Evolutionary conservation across 2,329 filamentous ascomycete genomes (phyloP).

Genomic region (Scorias spongiosa): DNA sequence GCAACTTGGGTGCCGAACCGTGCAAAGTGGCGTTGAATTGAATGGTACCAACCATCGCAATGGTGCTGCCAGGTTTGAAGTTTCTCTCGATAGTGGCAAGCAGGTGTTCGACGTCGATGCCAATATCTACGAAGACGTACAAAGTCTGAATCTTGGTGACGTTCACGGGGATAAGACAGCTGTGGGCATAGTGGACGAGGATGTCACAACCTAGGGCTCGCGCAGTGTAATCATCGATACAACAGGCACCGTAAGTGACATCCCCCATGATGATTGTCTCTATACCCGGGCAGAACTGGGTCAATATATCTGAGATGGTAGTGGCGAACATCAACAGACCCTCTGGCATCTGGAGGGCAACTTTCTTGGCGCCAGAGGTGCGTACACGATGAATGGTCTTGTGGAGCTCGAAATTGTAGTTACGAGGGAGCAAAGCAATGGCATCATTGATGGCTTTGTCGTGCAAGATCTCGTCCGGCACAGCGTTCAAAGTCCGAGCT

Average conservation of each 20-base stretch:
- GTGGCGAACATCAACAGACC: slow-evolving; percentile 90
- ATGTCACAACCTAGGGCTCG: slow-evolving; percentile 86
- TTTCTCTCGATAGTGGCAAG: slow-evolving; percentile 78
- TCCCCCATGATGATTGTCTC: slow-evolving; percentile 98
- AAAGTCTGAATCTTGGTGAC: slow-evolving; percentile 94
- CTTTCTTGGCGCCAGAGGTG: slow-evolving; percentile 58
- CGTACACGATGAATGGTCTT: slow-evolving; percentile 95
- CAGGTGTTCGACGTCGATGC: slow-evolving; percentile 80
- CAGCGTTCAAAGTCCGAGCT: slow-evolving; percentile 74
- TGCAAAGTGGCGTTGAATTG: slow-evolving; percentile 98
- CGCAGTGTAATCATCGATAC: slow-evolving; percentile 96
- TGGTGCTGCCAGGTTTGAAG: slow-evolving; percentile 67
- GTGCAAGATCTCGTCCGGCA: slow-evolving; percentile 73
- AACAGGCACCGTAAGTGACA: slow-evolving; percentile 96
- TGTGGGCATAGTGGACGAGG: slow-evolving; percentile 92
- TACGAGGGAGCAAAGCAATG: slow-evolving; percentile 73
- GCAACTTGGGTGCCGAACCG: slow-evolving; percentile 60
- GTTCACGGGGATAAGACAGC: slow-evolving; percentile 88
- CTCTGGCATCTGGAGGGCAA: slow-evolving; percentile 95
- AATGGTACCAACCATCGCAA: slow-evolving; percentile 91
- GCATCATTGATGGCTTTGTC: slow-evolving; percentile 76
- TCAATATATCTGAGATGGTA: slow-evolving; percentile 91
- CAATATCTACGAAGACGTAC: slow-evolving; percentile 97
- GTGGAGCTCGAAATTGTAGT: slow-evolving; percentile 97
- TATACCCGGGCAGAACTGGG: slow-evolving; percentile 79